A percentile compares a stretch with the other conserved stretches of the same genome.
Conservation (phyloP, 768 basidiomycete genomes). For the Chalciporus piperatus region DNA sequence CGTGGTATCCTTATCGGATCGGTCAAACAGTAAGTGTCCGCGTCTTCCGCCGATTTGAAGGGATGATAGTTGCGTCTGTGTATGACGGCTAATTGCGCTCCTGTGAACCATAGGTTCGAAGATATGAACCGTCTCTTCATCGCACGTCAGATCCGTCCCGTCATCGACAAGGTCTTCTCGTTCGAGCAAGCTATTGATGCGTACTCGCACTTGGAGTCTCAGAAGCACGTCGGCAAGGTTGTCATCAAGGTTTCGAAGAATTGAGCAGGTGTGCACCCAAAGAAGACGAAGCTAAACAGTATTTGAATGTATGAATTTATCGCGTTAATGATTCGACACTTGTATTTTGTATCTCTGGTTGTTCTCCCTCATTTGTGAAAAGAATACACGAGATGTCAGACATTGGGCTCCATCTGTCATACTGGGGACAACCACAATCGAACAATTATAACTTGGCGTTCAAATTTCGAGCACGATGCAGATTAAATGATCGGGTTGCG, state of each 20-base stretch:
- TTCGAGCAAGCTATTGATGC: slow-evolving; percentile 54
- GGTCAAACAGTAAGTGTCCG: slow-evolving; percentile 47
- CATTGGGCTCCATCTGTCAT: no score
- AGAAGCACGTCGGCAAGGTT: slow-evolving; percentile 61
- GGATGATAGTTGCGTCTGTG: not conserved
- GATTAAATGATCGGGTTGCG: no score
- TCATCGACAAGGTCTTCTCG: slow-evolving; percentile 55
- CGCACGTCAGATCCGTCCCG: slow-evolving; percentile 45
- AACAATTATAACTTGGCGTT: no score
- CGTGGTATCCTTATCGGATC: slow-evolving; percentile 58
- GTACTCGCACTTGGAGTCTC: slow-evolving; percentile 50
- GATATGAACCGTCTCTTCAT: slow-evolving; percentile 49
- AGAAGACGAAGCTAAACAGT: not conserved
- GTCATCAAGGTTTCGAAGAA: slow-evolving; percentile 44
- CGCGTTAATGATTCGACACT: no score
- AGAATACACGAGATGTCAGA: no score
- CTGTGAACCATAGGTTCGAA: slow-evolving; percentile 39
- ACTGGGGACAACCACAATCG: no score
- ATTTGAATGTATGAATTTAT: no score
- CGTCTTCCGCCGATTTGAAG: no score
- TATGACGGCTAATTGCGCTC: not conserved
- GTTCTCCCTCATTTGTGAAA: no score
- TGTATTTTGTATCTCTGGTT: no score
- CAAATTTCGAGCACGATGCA: no score
- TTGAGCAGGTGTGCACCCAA: slow-evolving; percentile 1